Percentiles rank a stretch among this genome's conserved stretches.
These are phyloP conservation scores for Zygosaccharomyces kombuchaensis DNA, from an alignment of 805 yeast genomes.

Conservation along the genomic window DNA sequence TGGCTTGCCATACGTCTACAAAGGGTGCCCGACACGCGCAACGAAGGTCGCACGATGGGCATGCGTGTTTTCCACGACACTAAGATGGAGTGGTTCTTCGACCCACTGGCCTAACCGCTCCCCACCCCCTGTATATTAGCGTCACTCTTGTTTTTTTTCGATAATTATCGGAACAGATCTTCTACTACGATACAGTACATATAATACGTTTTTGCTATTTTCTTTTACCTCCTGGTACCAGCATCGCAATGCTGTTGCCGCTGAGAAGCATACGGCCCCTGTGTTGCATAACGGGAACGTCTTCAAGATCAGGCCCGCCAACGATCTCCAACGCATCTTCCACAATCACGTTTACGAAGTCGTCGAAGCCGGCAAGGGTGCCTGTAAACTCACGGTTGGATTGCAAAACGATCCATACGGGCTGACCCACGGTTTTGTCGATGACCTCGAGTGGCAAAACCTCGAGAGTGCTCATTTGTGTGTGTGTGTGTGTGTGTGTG, in stretches of 20 bases:
- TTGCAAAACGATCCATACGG: constrained; percentile 59
- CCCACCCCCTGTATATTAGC: not conserved
- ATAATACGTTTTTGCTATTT: not conserved
- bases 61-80: constrained; percentile 57
- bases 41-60: constrained; percentile 52
- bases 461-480: constrained; percentile 15
- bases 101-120: constrained; percentile 41
- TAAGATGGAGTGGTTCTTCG: constrained; percentile 48
- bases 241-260: constrained; percentile 70
- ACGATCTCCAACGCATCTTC: constrained; percentile 52
- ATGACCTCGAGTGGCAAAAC: constrained; percentile 75
- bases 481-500: not conserved
- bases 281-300: constrained; percentile 41
- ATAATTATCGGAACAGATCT: no score
- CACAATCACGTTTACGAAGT: constrained; percentile 86
- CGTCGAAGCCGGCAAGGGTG: constrained; percentile 86
- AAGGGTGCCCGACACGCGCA: constrained; percentile 37
- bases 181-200: not conserved
- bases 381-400: constrained; percentile 80
- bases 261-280: constrained; percentile 61
- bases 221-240: constrained; percentile 48
- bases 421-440: constrained; percentile 80
- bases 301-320: constrained; percentile 26
- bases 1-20: constrained; percentile 35
- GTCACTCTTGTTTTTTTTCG: not conserved